phyloP scores from a whole-genome alignment of 2,329 filamentous ascomycete genomes.

The Sporothrix mexicana region DNA sequence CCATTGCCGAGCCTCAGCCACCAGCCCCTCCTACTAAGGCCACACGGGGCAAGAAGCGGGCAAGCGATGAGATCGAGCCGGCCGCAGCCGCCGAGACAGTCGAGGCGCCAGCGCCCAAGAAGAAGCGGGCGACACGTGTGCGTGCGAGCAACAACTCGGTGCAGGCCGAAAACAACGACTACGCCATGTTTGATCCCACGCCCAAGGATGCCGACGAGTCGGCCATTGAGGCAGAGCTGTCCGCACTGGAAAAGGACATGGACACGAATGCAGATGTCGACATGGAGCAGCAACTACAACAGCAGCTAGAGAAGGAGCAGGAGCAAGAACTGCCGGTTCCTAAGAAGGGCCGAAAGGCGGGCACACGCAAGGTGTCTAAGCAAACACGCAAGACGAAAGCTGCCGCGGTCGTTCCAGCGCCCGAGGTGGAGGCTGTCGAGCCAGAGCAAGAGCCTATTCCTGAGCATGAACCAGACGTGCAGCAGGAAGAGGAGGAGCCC shows the following conservation, averaged over 20 bases:
- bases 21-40: constrained; percentile 45
- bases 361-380: constrained; percentile 59
- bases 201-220: constrained; percentile 54
- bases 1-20: constrained; percentile 38
- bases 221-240: constrained; percentile 58
- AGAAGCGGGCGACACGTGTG: constrained; percentile 62
- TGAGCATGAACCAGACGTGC: constrained; percentile 33
- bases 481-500: constrained; percentile 34
- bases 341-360: constrained; percentile 62
- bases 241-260: constrained; percentile 57
- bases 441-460: not conserved
- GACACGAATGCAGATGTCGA: constrained; percentile 50
- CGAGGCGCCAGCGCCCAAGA: constrained; percentile 63
- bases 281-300: constrained; percentile 40
- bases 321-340: constrained; percentile 51
- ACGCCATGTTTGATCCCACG: constrained; percentile 60
- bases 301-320: constrained; percentile 32
- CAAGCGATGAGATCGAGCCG: constrained; percentile 64
- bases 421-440: constrained; percentile 32
- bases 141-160: constrained; percentile 51
- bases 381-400: constrained; percentile 56
- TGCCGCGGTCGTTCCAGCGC: constrained; percentile 34
- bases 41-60: constrained; percentile 65
- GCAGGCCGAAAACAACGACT: constrained; percentile 43
- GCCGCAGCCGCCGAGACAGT: constrained; percentile 48